Evolutionary conservation across 306 rosid genomes (phyloP).

Genomic region (Herpetospermum pedunculosum): DNA sequence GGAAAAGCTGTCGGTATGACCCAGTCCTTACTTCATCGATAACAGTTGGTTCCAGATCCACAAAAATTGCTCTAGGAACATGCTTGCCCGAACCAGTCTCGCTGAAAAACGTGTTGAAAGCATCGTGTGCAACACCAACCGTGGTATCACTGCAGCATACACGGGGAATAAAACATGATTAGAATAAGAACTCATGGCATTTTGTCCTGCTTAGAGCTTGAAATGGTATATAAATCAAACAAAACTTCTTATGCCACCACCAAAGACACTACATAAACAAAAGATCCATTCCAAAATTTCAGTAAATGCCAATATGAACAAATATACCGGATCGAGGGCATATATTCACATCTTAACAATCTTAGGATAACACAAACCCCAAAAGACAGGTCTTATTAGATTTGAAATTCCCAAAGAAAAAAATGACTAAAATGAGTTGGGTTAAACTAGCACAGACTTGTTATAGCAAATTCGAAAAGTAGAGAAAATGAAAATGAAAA

Average conservation of each 20-base stretch:
- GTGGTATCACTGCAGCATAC: conserved; percentile 46
- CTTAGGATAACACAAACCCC: not conserved
- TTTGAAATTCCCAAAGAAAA: not conserved
- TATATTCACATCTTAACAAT: not conserved
- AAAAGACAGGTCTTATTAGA: not conserved
- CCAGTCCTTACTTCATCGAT: too few relatives aligned
- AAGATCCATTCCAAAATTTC: not conserved
- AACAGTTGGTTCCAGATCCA: too few relatives aligned
- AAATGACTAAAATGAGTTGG: not conserved
- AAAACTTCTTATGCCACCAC: not conserved
- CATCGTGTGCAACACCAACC: too few relatives aligned
- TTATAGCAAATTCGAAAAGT: not conserved
- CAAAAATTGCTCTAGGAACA: too few relatives aligned
- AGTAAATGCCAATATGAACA: not conserved
- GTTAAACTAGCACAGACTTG: not conserved
- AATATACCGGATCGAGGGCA: not conserved
- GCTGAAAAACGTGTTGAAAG: too few relatives aligned
- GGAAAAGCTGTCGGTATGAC: too few relatives aligned
- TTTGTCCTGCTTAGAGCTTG: not conserved
- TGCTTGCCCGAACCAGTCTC: too few relatives aligned
- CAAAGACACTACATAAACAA: not conserved
- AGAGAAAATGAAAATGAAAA: not conserved
- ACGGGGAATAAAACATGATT: conserved; percentile 12
- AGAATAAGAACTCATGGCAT: not conserved
- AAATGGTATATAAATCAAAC: not conserved